Conservation (phyloP, 2,329 filamentous ascomycete genomes). For the Pseudogymnoascus sp. region DNA sequence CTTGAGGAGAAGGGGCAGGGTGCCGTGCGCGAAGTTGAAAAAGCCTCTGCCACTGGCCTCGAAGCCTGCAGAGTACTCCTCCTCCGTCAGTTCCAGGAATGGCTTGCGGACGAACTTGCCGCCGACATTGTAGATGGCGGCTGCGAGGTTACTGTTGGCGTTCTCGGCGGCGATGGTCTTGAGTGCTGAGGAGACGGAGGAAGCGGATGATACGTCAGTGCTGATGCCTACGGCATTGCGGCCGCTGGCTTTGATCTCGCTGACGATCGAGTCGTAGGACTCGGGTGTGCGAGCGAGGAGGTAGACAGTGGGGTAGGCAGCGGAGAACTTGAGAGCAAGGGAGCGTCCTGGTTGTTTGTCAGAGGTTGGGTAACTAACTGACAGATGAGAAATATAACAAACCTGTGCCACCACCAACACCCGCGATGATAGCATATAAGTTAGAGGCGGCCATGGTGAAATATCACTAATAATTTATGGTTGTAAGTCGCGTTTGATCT, state of each 20-base stretch:
- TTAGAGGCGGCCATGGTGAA: conserved; percentile 26
- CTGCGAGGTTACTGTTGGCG: conserved; percentile 45
- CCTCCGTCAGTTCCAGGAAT: conserved; percentile 46
- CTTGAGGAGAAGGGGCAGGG: conserved; percentile 62
- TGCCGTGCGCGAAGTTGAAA: conserved; percentile 65
- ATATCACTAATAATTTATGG: neutral
- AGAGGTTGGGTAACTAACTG: conserved; percentile 1
- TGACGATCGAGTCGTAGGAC: conserved; percentile 56
- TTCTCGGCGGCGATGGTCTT: conserved; percentile 53
- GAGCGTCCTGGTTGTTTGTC: conserved; percentile 32
- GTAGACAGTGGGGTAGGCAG: conserved; percentile 58
- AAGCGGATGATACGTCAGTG: conserved; percentile 51
- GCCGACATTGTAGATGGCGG: conserved; percentile 63
- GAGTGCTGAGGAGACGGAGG: conserved; percentile 49
- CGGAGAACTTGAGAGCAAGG: conserved; percentile 49
- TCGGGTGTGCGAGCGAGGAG: conserved; percentile 61
- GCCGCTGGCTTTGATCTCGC: conserved; percentile 58
- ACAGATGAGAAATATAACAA: neutral
- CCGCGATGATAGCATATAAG: conserved; percentile 61
- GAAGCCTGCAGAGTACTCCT: conserved; percentile 42
- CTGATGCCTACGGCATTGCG: conserved; percentile 64
- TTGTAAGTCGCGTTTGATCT: neutral
- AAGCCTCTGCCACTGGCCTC: conserved; percentile 50
- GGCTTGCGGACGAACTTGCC: conserved; percentile 42
- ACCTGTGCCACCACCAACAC: conserved; percentile 61